Evolutionary conservation across 306 rosid species (phyloP), one percentile per base, ranked within the genome.

Genomic region (Fragaria ananassa): DNA sequence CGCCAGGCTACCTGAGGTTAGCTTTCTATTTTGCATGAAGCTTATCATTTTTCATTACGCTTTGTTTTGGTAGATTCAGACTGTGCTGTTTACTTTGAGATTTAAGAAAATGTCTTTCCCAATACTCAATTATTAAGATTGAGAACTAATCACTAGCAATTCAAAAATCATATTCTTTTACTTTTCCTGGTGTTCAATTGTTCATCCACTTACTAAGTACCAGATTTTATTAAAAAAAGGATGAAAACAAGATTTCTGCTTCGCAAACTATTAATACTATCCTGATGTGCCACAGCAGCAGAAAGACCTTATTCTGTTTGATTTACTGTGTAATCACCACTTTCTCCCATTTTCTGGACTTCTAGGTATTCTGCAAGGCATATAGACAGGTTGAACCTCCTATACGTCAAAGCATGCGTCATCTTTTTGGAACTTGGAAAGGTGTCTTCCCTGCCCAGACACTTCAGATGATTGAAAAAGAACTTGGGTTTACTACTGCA

Each of bases 341-440:
- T 71, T 81, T 56, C 19, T 21, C 15, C 67, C 41, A 51, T 84
- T 56, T 83, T 62, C 64, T 73, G 78, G 75, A 69, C 79, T 79
- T 83, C 79, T 70, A 93, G 98, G 98, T 93, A 69, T 93, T 93
- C 85, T 86, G 91, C 92, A 91, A 91, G 87, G 92, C 96, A 74
- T 93, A 91, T 85, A 82, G 85, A 78, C 92, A 85, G 83, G 98
- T 91, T 54, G 97, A 89, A 50, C 82, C 93, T 76, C 11, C 92
- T 69, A 82, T 91, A 71, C 96, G 86, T 83, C 14, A 77, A 68
- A 93, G 96, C 70, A 88, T 93, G 98, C 85, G 90, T 39, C 98
- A 93, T 87, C 96, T 93, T 76, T 93, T 93, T 87, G 98, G 98
- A 79, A 93, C 98, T 44, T 93, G 98, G 98, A 91, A 82, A 81